phyloP scores from a whole-genome alignment of 441 rosid genomes.

The Geranium incanum region DNA sequence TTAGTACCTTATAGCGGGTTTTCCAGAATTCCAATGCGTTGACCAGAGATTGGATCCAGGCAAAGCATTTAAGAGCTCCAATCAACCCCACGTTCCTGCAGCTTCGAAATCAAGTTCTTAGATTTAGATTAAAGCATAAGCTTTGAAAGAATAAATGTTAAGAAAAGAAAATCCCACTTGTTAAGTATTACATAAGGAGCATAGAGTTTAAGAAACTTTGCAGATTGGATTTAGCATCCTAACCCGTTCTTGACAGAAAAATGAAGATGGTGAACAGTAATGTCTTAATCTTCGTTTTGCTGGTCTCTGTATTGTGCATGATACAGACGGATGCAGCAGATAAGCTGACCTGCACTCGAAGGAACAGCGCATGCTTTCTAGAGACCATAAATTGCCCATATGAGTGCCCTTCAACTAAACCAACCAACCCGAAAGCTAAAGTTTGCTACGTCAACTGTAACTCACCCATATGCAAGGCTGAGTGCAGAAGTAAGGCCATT shows the following conservation, averaged over 20 bases:
- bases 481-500: conserved; percentile 39
- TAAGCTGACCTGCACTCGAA: conserved; percentile 23
- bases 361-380: conserved; percentile 35
- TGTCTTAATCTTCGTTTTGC: conserved; percentile 15
- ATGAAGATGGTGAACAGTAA: conserved; percentile 19
- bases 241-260: conserved; percentile 1
- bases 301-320: conserved; percentile 14
- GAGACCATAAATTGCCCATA: conserved; percentile 35
- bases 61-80: conserved; percentile 8
- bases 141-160: background rate
- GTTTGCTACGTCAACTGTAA: conserved; percentile 52
- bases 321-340: conserved; percentile 27
- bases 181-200: conserved; percentile 13
- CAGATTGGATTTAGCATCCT: background rate
- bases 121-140: conserved; percentile 5
- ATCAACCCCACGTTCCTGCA: conserved; percentile 15
- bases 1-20: background rate
- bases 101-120: conserved; percentile 3
- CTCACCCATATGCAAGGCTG: conserved; percentile 49
- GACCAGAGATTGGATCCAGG: conserved; percentile 18
- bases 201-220: background rate
- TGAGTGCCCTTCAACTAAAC: conserved; percentile 42
- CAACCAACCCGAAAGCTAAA: conserved; percentile 36
- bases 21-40: background rate
- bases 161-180: conserved; percentile 11